phyloP scores from a whole-genome alignment of 768 basidiomycete genomes.

The Agrocybe pediades region DNA sequence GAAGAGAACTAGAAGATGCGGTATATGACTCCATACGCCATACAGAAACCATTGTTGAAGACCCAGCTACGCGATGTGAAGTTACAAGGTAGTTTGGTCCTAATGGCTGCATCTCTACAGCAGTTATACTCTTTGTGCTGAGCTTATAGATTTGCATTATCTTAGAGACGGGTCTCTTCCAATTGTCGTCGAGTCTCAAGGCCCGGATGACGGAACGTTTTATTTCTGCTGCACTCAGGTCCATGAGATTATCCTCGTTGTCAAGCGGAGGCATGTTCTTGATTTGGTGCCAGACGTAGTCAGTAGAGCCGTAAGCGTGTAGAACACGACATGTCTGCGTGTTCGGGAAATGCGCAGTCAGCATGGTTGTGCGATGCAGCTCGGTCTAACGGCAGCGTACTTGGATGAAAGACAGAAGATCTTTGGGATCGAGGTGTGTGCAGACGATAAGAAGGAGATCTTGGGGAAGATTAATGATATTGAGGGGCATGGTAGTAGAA shows the following conservation, averaged over 20 bases:
- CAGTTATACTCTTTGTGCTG: constrained; percentile 33
- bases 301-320: constrained; percentile 49
- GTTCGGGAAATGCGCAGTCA: constrained; percentile 12
- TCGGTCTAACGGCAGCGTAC: constrained; percentile 26
- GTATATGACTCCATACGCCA: constrained; percentile 38
- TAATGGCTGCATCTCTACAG: constrained; percentile 48
- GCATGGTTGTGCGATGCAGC: not conserved
- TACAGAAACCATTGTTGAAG: constrained; percentile 39
- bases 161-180: constrained; percentile 38
- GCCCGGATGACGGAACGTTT: constrained; percentile 43
- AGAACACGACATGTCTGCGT: constrained; percentile 52
- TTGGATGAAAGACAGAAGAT: constrained; percentile 52
- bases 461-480: constrained; percentile 9
- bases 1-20: not conserved
- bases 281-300: constrained; percentile 60
- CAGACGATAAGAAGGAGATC: constrained; percentile 17
- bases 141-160: constrained; percentile 40
- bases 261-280: constrained; percentile 50
- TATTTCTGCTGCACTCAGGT: constrained; percentile 40
- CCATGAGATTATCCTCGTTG: constrained; percentile 26
- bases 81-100: constrained; percentile 53
- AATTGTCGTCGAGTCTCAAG: constrained; percentile 52
- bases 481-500: constrained; percentile 6
- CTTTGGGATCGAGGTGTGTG: constrained; percentile 27
- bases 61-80: constrained; percentile 29